Conservation (phyloP, 2,329 filamentous ascomycete species). For the Beauveria sp. region DNA sequence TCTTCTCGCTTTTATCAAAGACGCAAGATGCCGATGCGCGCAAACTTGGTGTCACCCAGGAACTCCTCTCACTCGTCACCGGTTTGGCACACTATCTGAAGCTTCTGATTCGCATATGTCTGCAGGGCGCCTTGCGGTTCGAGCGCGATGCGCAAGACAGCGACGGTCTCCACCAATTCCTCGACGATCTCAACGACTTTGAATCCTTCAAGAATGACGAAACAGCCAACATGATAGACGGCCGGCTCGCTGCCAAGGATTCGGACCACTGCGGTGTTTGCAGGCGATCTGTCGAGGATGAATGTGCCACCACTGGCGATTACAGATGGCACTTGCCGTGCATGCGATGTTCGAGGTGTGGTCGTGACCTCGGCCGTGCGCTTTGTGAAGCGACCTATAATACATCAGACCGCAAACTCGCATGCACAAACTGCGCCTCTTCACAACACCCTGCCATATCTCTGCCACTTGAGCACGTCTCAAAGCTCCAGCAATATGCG, state of each 20-base stretch:
- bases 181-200: constrained; percentile 77
- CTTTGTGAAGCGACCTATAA: constrained; percentile 66
- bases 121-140: constrained; percentile 85
- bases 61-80: constrained; percentile 94
- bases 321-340: constrained; percentile 80
- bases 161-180: constrained; percentile 72
- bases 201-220: constrained; percentile 69
- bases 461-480: constrained; percentile 61
- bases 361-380: constrained; percentile 58
- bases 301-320: constrained; percentile 70
- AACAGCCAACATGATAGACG: constrained; percentile 55
- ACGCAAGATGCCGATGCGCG: constrained; percentile 85
- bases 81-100: constrained; percentile 96
- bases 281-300: constrained; percentile 85
- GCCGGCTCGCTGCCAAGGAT: constrained; percentile 61
- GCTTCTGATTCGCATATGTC: constrained; percentile 90
- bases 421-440: constrained; percentile 61
- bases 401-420: constrained; percentile 57
- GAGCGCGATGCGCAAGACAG: constrained; percentile 73
- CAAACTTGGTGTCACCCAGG: constrained; percentile 92
- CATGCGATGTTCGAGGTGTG: constrained; percentile 63
- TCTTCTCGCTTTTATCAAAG: constrained; percentile 91
- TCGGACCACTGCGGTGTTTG: constrained; percentile 82
- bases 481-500: constrained; percentile 87
- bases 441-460: constrained; percentile 42